These are phyloP conservation scores for Botrytis aclada DNA, from an alignment of 2,329 filamentous ascomycete species.

Conservation along the genomic window DNA sequence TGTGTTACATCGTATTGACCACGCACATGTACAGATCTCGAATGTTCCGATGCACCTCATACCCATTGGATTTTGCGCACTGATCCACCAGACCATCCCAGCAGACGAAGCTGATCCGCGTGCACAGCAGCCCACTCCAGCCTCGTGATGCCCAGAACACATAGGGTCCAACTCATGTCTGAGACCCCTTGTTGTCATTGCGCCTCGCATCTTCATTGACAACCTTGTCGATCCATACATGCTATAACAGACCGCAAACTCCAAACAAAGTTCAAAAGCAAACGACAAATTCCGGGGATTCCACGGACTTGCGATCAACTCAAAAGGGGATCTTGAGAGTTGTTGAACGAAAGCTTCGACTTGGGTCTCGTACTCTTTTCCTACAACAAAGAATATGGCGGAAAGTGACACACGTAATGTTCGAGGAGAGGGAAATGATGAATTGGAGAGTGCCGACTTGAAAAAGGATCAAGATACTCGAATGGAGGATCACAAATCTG, in stretches of 20 bases:
- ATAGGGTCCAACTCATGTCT: not conserved
- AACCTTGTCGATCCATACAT: not conserved
- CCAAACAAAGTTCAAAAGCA: not conserved
- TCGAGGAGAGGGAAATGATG: constrained; percentile 18
- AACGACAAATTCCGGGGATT: not conserved
- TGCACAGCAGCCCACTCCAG: constrained; percentile 13
- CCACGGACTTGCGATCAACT: not conserved
- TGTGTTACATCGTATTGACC: constrained; percentile 9
- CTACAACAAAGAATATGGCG: constrained; percentile 22
- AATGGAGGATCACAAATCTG: constrained; percentile 27
- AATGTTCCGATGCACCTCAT: constrained; percentile 3
- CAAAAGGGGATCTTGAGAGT: not conserved
- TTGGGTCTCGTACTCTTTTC: not conserved
- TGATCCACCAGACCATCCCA: constrained; percentile 19
- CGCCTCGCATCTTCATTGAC: not conserved
- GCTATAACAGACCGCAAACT: not conserved
- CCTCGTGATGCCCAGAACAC: constrained; percentile 17
- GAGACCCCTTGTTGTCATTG: not conserved
- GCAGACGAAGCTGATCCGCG: not conserved
- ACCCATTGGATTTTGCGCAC: constrained; percentile 2
- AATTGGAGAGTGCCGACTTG: constrained; percentile 5
- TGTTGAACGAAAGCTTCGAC: not conserved
- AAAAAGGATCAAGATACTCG: not conserved
- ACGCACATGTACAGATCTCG: constrained; percentile 10
- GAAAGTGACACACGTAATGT: constrained; percentile 19